These are phyloP conservation scores for Arachnopeziza araneosa DNA, from an alignment of 2,329 filamentous ascomycete genomes.

Conservation along the genomic window DNA sequence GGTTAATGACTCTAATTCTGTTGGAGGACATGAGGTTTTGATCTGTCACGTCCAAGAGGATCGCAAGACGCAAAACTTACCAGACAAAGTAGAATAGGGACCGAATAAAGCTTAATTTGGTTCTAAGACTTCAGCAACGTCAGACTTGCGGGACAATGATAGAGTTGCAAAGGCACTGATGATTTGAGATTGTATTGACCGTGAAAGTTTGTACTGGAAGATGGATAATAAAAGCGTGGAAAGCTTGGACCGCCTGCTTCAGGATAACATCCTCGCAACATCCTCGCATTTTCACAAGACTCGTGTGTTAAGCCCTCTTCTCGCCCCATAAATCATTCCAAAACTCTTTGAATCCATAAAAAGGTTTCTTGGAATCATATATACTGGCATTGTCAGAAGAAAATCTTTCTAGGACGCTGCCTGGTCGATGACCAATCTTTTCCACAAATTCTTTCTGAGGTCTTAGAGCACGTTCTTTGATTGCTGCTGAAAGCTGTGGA, in stretches of 20 bases:
- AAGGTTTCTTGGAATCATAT: slow-evolving; percentile 66
- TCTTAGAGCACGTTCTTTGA: slow-evolving; percentile 53
- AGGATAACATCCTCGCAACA: not conserved
- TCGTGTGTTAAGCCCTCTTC: slow-evolving; percentile 13
- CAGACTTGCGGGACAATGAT: no score
- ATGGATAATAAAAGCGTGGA: not conserved
- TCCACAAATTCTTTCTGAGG: slow-evolving; percentile 38
- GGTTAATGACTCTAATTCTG: no score
- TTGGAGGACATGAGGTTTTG: no score
- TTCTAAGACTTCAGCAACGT: no score
- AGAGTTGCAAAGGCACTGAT: no score
- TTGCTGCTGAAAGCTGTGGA: slow-evolving; percentile 65
- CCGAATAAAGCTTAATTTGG: no score
- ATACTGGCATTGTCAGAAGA: slow-evolving; percentile 51
- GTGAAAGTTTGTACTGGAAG: not conserved
- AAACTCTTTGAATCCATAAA: slow-evolving; percentile 84
- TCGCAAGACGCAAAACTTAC: no score
- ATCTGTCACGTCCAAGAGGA: no score
- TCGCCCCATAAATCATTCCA: slow-evolving; percentile 69
- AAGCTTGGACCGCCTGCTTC: not conserved
- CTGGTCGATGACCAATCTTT: slow-evolving; percentile 37
- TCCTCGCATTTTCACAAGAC: not conserved
- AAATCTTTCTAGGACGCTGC: slow-evolving; percentile 58
- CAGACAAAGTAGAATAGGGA: no score
- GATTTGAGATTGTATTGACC: not conserved